These are phyloP conservation scores for Nicotiana tomentosiformis DNA, from an alignment of 257 asterid genomes.

Conservation along the genomic window DNA sequence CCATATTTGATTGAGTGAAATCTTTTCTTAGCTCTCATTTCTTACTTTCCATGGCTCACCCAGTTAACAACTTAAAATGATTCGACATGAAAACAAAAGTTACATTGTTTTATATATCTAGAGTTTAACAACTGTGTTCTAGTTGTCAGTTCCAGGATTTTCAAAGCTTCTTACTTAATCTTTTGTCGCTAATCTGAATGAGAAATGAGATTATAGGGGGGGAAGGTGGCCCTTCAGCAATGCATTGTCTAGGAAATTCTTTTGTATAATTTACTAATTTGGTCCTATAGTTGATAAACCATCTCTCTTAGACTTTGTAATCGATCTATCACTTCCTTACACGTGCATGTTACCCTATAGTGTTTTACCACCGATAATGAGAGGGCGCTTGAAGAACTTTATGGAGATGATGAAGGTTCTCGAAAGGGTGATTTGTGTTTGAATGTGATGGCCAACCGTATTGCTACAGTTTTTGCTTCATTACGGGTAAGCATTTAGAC, in stretches of 20 bases:
- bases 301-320: not conserved
- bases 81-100: not conserved
- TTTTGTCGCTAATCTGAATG: not conserved
- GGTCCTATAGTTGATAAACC: not conserved
- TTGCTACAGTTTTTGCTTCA: constrained; percentile 94
- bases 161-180: not conserved
- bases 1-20: not conserved
- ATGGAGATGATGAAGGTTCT: constrained; percentile 86
- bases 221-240: not conserved
- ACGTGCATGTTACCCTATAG: constrained; percentile 23
- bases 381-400: constrained; percentile 92
- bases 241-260: not conserved
- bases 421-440: constrained; percentile 76
- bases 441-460: constrained; percentile 80
- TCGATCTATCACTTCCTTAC: not conserved
- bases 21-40: not conserved
- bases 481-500: constrained; percentile 52
- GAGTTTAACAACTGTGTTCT: not conserved
- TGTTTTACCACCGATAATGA: constrained; percentile 93
- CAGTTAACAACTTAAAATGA: not conserved
- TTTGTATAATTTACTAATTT: not conserved
- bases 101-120: not conserved
- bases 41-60: not conserved
- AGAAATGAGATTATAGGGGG: not conserved
- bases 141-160: not conserved